Evolutionary conservation across 257 asterid species (phyloP).

Genomic region (Pogostemon cablin): DNA sequence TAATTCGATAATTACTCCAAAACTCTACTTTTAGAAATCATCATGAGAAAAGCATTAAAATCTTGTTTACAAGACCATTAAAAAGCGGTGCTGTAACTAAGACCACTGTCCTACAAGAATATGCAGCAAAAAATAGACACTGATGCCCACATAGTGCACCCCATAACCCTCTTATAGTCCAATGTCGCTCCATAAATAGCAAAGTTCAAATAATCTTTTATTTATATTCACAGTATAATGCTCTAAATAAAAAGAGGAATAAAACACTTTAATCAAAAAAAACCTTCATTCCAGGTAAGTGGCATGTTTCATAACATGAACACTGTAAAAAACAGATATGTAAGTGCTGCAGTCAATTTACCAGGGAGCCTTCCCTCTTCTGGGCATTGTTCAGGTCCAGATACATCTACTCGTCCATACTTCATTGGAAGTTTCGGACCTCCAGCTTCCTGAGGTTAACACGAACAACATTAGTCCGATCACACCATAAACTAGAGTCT

Average conservation of each 20-base stretch:
- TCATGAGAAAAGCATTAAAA: neutral
- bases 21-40: constrained; percentile 11
- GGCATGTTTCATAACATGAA: neutral
- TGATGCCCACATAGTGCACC: neutral
- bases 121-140: neutral
- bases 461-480: constrained; percentile 31
- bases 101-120: constrained; percentile 16
- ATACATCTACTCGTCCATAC: constrained; percentile 91
- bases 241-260: neutral
- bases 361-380: constrained; percentile 99
- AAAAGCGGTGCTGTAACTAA: neutral
- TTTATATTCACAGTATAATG: constrained; percentile 16
- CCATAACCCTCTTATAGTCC: constrained; percentile 14
- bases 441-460: constrained; percentile 77
- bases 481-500: neutral
- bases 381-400: constrained; percentile 86
- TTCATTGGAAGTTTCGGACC: constrained; percentile 97
- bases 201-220: neutral
- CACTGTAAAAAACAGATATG: constrained; percentile 14
- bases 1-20: constrained; percentile 6
- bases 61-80: neutral
- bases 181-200: neutral
- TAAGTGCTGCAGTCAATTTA: constrained; percentile 37
- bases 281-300: neutral
- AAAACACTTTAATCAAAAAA: neutral